Evolutionary conservation across 768 basidiomycete genomes (phyloP).

Genomic region (Tylopilus sp.): DNA sequence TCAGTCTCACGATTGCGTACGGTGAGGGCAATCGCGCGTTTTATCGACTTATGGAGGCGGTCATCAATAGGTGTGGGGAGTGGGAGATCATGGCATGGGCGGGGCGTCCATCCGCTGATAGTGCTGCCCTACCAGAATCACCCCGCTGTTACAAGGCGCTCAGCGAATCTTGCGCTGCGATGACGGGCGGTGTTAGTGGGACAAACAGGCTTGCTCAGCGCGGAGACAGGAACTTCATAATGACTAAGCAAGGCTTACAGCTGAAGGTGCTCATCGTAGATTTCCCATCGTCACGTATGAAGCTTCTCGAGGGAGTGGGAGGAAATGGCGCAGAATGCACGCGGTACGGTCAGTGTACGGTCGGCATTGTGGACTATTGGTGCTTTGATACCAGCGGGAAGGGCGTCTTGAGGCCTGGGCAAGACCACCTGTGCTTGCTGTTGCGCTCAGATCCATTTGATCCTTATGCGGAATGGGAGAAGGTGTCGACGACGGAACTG

Average conservation of each 20-base stretch:
- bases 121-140: slow-evolving; percentile 30
- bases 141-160: slow-evolving; percentile 28
- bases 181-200: neutral
- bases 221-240: slow-evolving; percentile 26
- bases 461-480: slow-evolving; percentile 27
- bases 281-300: slow-evolving; percentile 16
- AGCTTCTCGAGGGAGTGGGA: slow-evolving; percentile 17
- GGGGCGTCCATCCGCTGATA: slow-evolving; percentile 25
- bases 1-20: slow-evolving; percentile 9
- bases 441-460: slow-evolving; percentile 29
- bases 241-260: slow-evolving; percentile 34
- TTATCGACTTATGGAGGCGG: slow-evolving; percentile 10
- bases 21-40: slow-evolving; percentile 12
- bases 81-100: slow-evolving; percentile 35
- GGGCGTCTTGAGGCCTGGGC: slow-evolving; percentile 19
- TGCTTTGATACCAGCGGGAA: slow-evolving; percentile 29
- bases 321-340: slow-evolving; percentile 9
- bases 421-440: slow-evolving; percentile 30
- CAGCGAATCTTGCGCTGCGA: neutral
- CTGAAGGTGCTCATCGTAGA: slow-evolving; percentile 23
- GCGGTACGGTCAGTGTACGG: slow-evolving; percentile 18
- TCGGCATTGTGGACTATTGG: slow-evolving; percentile 32
- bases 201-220: neutral
- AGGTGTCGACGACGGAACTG: slow-evolving; percentile 25
- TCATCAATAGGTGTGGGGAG: slow-evolving; percentile 26